phyloP scores from a whole-genome alignment of 352 stramenopile species.

The Pythium insidiosum region DNA sequence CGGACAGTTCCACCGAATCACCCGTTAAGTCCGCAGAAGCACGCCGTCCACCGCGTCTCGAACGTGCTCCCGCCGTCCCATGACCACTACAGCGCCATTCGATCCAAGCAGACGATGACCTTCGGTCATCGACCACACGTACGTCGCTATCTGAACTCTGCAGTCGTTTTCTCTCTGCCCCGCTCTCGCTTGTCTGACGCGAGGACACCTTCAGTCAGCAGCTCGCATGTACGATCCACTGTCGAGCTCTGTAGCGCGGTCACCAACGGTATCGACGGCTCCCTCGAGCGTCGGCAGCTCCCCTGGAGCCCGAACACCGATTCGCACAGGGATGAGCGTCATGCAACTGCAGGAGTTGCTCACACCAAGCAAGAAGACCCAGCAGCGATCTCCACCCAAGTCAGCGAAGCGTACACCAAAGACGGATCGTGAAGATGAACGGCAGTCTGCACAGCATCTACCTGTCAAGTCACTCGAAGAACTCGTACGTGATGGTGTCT shows the following conservation, averaged over 20 bases:
- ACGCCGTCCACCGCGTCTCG: constrained; percentile 12
- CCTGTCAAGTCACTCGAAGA: too few relatives aligned
- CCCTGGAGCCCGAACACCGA: constrained; percentile 17
- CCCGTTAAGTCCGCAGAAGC: constrained; percentile 7
- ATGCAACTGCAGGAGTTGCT: constrained; percentile 51
- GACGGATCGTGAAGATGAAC: neutral
- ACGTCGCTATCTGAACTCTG: neutral
- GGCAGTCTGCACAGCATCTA: too few relatives aligned
- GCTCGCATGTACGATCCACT: constrained; percentile 64
- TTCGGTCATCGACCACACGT: constrained; percentile 71
- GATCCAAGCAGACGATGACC: constrained; percentile 38
- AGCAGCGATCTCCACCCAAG: constrained; percentile 2
- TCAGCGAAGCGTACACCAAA: neutral
- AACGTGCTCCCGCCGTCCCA: constrained; percentile 14
- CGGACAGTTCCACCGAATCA: constrained; percentile 13
- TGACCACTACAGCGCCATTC: constrained; percentile 19
- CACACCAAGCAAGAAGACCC: constrained; percentile 20
- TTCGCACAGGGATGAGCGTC: constrained; percentile 51
- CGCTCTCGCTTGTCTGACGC: too few relatives aligned
- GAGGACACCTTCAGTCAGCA: constrained; percentile 58
- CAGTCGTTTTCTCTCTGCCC: too few relatives aligned
- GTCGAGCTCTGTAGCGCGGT: constrained; percentile 22
- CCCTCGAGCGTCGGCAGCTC: constrained; percentile 7
- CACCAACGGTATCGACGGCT: constrained; percentile 14
- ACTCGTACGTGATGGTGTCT: too few relatives aligned